A percentile compares a stretch with the other conserved stretches of the same genome.
These are phyloP conservation scores for Cladosporium sp. DNA, from an alignment of 2,329 filamentous ascomycete species.

Conservation along the genomic window DNA sequence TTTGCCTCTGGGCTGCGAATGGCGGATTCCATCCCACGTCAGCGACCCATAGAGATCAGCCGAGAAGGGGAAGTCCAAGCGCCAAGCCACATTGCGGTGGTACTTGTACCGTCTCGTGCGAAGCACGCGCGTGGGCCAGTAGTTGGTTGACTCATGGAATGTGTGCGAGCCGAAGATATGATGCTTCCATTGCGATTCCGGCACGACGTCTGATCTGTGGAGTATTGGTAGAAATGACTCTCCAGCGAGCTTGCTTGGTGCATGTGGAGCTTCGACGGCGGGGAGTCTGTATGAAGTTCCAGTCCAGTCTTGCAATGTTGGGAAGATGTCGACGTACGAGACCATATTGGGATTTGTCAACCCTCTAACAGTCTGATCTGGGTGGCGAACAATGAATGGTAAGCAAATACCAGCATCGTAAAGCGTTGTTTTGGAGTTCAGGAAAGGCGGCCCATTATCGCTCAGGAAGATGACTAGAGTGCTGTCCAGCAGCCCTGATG, in stretches of 20 bases:
- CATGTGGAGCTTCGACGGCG: not conserved
- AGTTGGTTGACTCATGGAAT: conserved; percentile 49
- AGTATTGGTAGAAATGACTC: conserved; percentile 22
- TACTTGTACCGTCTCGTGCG: conserved; percentile 46
- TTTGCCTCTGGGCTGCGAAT: conserved; percentile 25
- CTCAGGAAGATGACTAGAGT: conserved; percentile 35
- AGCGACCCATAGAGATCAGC: conserved; percentile 44
- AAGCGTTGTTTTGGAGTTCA: conserved; percentile 51
- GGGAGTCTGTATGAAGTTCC: not conserved
- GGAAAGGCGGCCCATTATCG: conserved; percentile 48
- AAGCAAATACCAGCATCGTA: conserved; percentile 46
- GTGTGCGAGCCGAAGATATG: conserved; percentile 50
- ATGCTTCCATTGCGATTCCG: conserved; percentile 27
- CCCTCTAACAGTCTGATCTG: conserved; percentile 25
- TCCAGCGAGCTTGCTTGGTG: not conserved
- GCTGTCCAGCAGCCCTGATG: not conserved
- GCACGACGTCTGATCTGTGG: conserved; percentile 15
- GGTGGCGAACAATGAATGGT: conserved; percentile 40
- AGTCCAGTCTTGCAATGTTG: not conserved
- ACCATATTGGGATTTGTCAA: conserved; percentile 22
- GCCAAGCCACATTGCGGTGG: conserved; percentile 49
- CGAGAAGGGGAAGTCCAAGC: conserved; percentile 18
- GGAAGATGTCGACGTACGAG: not conserved
- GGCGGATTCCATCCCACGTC: conserved; percentile 43
- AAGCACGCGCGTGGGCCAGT: conserved; percentile 48